Percentiles rank a stretch among this genome's conserved stretches.
These are phyloP conservation scores for Pseudocercospora vitis DNA, from an alignment of 2,329 filamentous ascomycete species.

Conservation along the genomic window DNA sequence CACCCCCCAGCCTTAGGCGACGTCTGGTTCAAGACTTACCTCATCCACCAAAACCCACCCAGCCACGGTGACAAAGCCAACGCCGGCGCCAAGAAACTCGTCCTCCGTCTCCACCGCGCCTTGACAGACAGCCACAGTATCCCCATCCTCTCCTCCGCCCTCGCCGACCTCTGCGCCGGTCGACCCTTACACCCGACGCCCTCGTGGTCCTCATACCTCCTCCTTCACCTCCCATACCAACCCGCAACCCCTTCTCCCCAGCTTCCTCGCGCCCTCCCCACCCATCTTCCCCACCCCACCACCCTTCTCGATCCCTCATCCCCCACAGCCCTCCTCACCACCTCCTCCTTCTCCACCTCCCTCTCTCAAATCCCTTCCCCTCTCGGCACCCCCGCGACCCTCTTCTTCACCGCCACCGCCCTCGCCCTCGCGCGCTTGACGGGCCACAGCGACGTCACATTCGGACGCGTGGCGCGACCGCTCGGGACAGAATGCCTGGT, in stretches of 20 bases:
- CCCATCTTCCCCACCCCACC: not conserved
- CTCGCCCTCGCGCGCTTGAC: not conserved
- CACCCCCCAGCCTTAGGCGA: not conserved
- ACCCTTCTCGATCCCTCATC: not conserved
- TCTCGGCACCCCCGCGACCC: conserved; percentile 1
- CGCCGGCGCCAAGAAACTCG: not conserved
- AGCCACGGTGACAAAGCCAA: not conserved
- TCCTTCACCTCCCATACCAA: not conserved
- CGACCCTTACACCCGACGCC: not conserved
- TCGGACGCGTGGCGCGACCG: not conserved
- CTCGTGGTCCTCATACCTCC: not conserved
- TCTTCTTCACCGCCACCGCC: conserved; percentile 12
- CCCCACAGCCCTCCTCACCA: too few relatives aligned
- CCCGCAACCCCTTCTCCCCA: not conserved
- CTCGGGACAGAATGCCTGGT: not conserved
- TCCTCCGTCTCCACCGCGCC: conserved; percentile 10
- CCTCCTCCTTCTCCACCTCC: not conserved
- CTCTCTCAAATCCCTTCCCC: not conserved
- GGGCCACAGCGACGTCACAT: conserved; percentile 7
- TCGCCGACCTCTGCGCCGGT: conserved; percentile 9
- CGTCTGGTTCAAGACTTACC: conserved; percentile 8
- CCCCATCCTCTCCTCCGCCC: not conserved
- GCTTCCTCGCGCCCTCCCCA: not conserved
- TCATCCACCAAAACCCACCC: conserved; percentile 8
- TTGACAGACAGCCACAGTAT: conserved; percentile 12